Conservation (phyloP, 1,139 yeast species). For the Kurtzmaniella natalensis region DNA sequence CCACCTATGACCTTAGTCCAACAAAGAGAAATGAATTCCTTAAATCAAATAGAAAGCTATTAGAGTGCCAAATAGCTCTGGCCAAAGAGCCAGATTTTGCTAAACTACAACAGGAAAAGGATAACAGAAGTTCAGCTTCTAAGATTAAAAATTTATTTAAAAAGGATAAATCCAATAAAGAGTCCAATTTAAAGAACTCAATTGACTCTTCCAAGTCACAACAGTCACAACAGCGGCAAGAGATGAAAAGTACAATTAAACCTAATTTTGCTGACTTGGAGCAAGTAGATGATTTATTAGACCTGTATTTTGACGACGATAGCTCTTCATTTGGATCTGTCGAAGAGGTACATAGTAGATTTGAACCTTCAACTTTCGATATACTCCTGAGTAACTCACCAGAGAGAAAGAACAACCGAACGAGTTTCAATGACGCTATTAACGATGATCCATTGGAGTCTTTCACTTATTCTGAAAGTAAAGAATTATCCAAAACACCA, state of each 20-base stretch:
- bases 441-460: not conserved
- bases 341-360: constrained; percentile 18
- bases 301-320: constrained; percentile 43
- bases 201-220: not conserved
- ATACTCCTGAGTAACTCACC: constrained; percentile 4
- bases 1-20: constrained; percentile 30
- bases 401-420: no score
- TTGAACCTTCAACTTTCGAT: constrained; percentile 12
- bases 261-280: constrained; percentile 21
- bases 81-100: constrained; percentile 8
- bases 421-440: no score
- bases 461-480: not conserved
- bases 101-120: no score
- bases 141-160: constrained; percentile 9
- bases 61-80: constrained; percentile 8
- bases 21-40: constrained; percentile 19
- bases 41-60: constrained; percentile 22
- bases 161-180: not conserved
- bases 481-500: not conserved
- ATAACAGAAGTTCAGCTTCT: no score
- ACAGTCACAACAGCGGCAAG: not conserved
- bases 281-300: constrained; percentile 42
- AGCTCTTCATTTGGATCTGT: constrained; percentile 34
- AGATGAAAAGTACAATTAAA: no score
- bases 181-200: not conserved